Conservation (phyloP, 1,284 basidiomycete genomes). For the Bondarzewia mesenterica region DNA sequence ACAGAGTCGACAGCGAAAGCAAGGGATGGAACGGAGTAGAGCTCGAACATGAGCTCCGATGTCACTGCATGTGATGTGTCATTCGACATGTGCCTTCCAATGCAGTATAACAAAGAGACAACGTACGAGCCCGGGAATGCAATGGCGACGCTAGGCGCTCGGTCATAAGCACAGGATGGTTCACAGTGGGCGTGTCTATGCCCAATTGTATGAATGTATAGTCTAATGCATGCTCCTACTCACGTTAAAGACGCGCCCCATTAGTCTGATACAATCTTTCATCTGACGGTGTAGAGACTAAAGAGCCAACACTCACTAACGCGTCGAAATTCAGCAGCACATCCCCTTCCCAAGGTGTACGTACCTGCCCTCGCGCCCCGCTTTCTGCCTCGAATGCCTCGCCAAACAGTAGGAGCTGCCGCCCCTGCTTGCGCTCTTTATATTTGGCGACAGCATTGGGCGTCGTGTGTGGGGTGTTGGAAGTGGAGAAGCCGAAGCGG, state of each 20-base stretch:
- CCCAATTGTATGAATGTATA: constrained; percentile 86
- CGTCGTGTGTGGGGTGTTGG: constrained; percentile 42
- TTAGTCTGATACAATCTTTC: no score
- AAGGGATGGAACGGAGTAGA: constrained; percentile 82
- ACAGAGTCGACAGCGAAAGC: constrained; percentile 88
- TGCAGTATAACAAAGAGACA: not conserved
- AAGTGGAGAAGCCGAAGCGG: constrained; percentile 80
- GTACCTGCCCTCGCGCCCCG: constrained; percentile 68
- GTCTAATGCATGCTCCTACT: constrained; percentile 90
- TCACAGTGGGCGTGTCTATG: constrained; percentile 70
- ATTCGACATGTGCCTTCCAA: not conserved
- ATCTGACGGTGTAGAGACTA: no score
- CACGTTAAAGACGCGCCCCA: no score
- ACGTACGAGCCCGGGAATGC: constrained; percentile 80
- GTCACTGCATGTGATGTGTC: constrained; percentile 52
- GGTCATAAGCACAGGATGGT: constrained; percentile 92
- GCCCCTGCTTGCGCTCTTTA: constrained; percentile 81
- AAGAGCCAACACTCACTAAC: constrained; percentile 51
- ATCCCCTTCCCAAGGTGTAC: constrained; percentile 86
- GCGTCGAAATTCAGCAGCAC: constrained; percentile 85
- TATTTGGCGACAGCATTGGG: constrained; percentile 78
- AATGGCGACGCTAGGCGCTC: constrained; percentile 88
- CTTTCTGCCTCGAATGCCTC: constrained; percentile 80
- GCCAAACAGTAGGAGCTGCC: constrained; percentile 77
- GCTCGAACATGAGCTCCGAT: constrained; percentile 95